Conservation (phyloP, 1,284 basidiomycete genomes). For the Trametes hirsuta region DNA sequence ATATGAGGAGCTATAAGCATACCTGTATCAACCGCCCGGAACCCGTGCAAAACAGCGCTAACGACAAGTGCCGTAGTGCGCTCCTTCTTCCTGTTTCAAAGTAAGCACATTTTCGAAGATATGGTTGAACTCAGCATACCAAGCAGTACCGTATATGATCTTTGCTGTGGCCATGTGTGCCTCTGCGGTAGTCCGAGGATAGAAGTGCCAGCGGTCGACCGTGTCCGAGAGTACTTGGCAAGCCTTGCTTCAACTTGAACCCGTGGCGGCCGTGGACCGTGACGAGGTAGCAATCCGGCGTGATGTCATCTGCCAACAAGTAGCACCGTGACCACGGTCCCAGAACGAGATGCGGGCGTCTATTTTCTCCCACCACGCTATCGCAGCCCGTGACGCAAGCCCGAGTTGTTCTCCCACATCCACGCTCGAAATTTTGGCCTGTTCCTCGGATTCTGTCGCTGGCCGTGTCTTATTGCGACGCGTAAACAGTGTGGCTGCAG, state of each 20-base stretch:
- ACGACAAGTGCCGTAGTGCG: constrained; percentile 69
- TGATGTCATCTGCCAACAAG: no score
- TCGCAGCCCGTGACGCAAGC: no score
- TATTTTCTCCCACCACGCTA: no score
- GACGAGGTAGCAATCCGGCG: no score
- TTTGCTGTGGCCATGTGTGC: constrained; percentile 36
- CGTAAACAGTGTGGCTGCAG: no score
- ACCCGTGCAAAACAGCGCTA: constrained; percentile 73
- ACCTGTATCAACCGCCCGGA: constrained; percentile 81
- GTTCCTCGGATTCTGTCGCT: no score
- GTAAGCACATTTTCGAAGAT: background rate
- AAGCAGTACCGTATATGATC: constrained; percentile 74
- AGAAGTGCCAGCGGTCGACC: background rate
- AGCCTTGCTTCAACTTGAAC: background rate
- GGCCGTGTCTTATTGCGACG: no score
- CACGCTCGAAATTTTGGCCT: no score
- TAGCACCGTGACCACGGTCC: no score
- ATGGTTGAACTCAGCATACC: constrained; percentile 39
- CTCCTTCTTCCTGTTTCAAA: constrained; percentile 66
- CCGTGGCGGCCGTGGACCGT: no score
- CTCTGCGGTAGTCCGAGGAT: background rate
- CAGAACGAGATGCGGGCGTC: no score
- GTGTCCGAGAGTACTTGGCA: background rate
- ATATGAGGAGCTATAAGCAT: constrained; percentile 23
- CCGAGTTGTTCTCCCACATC: no score